phyloP scores from a whole-genome alignment of 345 rosid genomes.

The Capsella bursapastoris region DNA sequence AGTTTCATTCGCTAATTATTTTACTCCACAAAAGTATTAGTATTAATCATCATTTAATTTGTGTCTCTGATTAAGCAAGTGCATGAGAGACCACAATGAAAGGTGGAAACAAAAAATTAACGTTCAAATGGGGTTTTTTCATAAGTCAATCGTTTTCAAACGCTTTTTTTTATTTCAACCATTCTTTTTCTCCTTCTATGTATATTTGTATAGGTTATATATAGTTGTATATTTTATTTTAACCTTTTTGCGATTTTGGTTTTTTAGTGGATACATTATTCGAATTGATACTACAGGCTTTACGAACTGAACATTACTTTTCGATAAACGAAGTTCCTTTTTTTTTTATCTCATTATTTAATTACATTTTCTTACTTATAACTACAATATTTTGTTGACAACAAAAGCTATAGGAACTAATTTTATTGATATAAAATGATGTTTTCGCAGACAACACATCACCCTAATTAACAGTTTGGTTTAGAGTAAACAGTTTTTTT shows the following conservation, averaged over 20 bases:
- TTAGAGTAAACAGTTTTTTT: not conserved
- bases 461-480: conserved; percentile 3
- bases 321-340: not conserved
- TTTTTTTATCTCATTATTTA: not conserved
- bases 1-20: conserved; percentile 19
- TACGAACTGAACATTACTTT: not conserved
- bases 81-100: conserved; percentile 19
- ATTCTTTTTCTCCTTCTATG: conserved; percentile 21
- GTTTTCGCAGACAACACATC: not conserved
- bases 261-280: not conserved
- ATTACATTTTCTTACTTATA: not conserved
- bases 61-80: conserved; percentile 19
- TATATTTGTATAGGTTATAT: not conserved
- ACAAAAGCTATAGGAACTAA: not conserved
- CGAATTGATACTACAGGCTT: conserved; percentile 7
- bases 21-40: not conserved
- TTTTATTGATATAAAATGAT: not conserved
- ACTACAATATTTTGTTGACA: not conserved
- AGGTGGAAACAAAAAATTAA: conserved; percentile 23
- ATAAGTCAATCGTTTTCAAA: conserved; percentile 30
- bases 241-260: not conserved
- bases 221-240: not conserved
- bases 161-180: conserved; percentile 27
- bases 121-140: conserved; percentile 31
- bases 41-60: conserved; percentile 12